Percentiles rank a stretch among this genome's conserved stretches.
Evolutionary conservation across 2,329 filamentous ascomycete species (phyloP).

Genomic region (Exophiala viscosa): DNA sequence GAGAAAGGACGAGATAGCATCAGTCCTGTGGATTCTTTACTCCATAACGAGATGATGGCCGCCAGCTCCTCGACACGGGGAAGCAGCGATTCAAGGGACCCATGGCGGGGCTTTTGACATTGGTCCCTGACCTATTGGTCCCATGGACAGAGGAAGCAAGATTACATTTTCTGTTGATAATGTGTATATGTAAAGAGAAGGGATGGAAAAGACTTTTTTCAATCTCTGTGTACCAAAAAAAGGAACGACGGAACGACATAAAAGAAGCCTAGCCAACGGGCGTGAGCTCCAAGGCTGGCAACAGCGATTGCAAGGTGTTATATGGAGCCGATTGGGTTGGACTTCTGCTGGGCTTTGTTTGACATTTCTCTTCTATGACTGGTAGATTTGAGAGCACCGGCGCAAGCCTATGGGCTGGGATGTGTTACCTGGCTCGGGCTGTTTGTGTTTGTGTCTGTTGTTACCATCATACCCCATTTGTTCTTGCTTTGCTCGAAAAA

Average conservation of each 20-base stretch:
- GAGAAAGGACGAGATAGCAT: conserved; percentile 23
- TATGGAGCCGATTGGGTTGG: too few relatives aligned
- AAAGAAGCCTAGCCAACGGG: background rate
- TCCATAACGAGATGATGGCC: conserved; percentile 25
- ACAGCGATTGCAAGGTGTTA: too few relatives aligned
- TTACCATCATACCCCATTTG: background rate
- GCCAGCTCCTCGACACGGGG: conserved; percentile 23
- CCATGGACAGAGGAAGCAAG: background rate
- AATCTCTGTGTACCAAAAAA: background rate
- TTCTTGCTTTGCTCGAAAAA: background rate
- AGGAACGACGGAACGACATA: background rate
- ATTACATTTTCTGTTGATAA: conserved; percentile 13
- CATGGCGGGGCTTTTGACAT: conserved; percentile 23
- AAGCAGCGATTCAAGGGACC: conserved; percentile 20
- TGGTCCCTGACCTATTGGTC: background rate
- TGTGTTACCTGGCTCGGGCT: background rate
- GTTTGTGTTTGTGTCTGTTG: background rate
- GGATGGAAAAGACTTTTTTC: conserved; percentile 2
- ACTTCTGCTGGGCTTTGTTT: too few relatives aligned
- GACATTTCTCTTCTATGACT: background rate
- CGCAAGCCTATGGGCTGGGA: conserved; percentile 2
- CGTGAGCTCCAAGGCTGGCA: background rate
- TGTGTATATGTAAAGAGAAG: conserved; percentile 14
- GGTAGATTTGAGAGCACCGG: background rate
- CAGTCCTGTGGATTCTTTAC: conserved; percentile 23